Conservation (phyloP, 2,329 filamentous ascomycete species). For the Akanthomyces lecanii region DNA sequence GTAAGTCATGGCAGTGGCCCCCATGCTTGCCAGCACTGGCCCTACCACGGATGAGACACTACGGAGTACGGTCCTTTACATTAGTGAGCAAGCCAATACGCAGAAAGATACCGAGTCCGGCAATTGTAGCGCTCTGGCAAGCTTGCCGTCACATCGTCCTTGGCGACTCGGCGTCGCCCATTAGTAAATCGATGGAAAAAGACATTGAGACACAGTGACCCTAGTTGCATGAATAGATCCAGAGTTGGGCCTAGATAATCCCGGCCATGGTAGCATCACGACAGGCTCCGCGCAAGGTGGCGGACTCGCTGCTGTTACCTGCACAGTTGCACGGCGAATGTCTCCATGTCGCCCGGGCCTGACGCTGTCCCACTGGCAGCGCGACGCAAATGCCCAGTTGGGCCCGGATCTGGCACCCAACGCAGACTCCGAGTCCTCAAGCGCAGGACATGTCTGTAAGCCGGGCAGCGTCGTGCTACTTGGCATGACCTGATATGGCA, state of each 20-base stretch:
- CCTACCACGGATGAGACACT: not conserved
- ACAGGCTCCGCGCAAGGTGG: not conserved
- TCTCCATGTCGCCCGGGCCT: not conserved
- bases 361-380: not conserved
- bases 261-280: not conserved
- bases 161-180: not conserved
- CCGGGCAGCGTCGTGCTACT: not conserved
- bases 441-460: not conserved
- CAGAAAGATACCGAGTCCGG: not conserved
- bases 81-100: not conserved
- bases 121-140: not conserved
- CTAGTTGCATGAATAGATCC: not conserved
- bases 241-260: not conserved
- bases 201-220: not conserved
- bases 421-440: not conserved
- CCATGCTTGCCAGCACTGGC: not conserved
- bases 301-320: not conserved
- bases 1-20: not conserved
- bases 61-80: not conserved
- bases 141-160: not conserved
- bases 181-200: not conserved
- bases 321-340: not conserved
- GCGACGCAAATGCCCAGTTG: not conserved
- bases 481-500: not conserved
- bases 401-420: not conserved